These are phyloP conservation scores for Trametes cubensis DNA, from an alignment of 768 basidiomycete species.

Conservation along the genomic window DNA sequence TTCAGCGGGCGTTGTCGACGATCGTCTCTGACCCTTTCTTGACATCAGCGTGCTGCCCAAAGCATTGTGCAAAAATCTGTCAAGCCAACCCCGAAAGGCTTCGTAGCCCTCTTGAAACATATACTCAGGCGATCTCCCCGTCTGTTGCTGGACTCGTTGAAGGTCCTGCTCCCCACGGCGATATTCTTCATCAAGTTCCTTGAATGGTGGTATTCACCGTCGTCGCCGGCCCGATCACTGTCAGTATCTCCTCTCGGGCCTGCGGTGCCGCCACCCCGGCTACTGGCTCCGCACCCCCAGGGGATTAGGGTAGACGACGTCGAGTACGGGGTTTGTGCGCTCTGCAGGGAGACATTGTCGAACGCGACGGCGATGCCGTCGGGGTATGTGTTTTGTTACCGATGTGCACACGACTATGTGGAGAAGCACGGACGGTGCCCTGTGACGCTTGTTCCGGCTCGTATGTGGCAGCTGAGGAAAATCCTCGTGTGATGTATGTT, in stretches of 20 bases:
- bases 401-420: conserved; percentile 84
- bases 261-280: conserved; percentile 73
- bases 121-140: conserved; percentile 58
- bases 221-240: conserved; percentile 79
- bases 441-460: conserved; percentile 77
- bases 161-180: conserved; percentile 78
- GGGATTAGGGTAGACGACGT: conserved; percentile 64
- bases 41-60: conserved; percentile 32
- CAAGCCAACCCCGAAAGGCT: conserved; percentile 37
- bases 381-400: conserved; percentile 94
- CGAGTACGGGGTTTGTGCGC: conserved; percentile 81
- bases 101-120: conserved; percentile 48
- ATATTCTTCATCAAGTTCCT: conserved; percentile 97
- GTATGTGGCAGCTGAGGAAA: conserved; percentile 84
- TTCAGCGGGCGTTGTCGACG: not conserved
- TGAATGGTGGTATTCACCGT: conserved; percentile 99
- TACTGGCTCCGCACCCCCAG: conserved; percentile 73
- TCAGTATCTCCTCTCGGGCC: conserved; percentile 65
- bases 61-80: conserved; percentile 22
- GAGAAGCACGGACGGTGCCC: conserved; percentile 81
- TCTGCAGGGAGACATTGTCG: conserved; percentile 71
- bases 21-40: conserved; percentile 1
- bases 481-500: conserved; percentile 61
- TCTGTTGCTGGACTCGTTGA: conserved; percentile 74
- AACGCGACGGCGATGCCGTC: conserved; percentile 91